Evolutionary conservation across 495 filamentous ascomycete genomes (phyloP), one percentile per base, ranked within the genome.

Genomic region (Penicillium cataractarum): DNA sequence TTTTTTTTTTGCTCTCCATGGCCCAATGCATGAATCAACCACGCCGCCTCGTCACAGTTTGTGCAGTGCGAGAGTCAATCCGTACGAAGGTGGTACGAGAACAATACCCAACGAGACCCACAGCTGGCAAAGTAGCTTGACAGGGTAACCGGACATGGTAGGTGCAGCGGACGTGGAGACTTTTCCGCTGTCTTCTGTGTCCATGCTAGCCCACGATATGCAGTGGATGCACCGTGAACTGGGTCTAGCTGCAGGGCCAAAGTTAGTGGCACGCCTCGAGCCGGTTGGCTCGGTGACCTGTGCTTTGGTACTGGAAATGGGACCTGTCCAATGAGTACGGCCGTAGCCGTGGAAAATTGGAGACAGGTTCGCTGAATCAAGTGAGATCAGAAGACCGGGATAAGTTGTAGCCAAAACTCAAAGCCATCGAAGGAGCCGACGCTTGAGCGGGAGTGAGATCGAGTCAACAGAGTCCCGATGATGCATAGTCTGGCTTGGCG

Each of bases 251-350:
- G 51, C 55, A 65, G 51, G 59, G 51, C 40, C 35, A 42, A 63
- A 59, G 60, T 46, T 64, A 68, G 62, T 33, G 57, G 46, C 35
- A 62, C 49, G 33, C 44, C 55, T 46, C 56, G 9, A 55, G 40
- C 53, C 50, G 52, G 69, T 68, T 66, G 61, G 57, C 69, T 66
- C 64, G 46, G 62, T 58, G 64, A 67, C 64, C 27, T 31, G 15
- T 31, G 31, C n/a, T 24, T 54, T 53, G 51, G 22, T 57, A 33
- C 42, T 55, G 40, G 61, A 39, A 32, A 10, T 58, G 19, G 42
- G 42, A 46, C 42, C 10, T 13, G 46, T 31, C 66, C 66, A 71
- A 69, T 71, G 46, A 54, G 26, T 8, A 3, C 4, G 21, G 10
- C 12, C n/a, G 3, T 42, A 15, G 60, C 60, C 35, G 60, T n/a